phyloP scores from a whole-genome alignment of 345 rosid species.

The Triadica sebifera region DNA sequence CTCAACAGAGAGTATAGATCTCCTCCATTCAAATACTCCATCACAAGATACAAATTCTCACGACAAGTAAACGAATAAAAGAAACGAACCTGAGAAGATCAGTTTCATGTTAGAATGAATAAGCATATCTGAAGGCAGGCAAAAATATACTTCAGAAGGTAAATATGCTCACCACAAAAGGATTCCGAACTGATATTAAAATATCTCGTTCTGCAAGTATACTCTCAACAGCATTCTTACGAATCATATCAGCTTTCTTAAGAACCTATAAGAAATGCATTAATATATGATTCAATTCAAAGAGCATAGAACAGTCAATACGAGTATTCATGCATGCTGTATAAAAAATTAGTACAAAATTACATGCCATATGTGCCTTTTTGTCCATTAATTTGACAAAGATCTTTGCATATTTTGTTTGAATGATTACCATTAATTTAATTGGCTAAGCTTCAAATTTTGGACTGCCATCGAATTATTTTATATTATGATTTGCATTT shows the following conservation, averaged over 20 bases:
- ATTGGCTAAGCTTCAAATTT: background rate
- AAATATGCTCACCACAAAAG: constrained; percentile 90
- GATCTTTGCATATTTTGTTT: background rate
- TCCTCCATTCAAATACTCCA: constrained; percentile 99
- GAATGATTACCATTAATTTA: background rate
- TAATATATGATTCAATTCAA: constrained; percentile 5
- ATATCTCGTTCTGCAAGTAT: constrained; percentile 99
- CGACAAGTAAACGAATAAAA: constrained; percentile 99
- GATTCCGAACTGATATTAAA: constrained; percentile 96
- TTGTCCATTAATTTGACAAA: background rate
- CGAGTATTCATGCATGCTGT: no score
- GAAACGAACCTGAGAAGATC: constrained; percentile 82
- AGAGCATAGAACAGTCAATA: background rate
- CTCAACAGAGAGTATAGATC: constrained; percentile 95
- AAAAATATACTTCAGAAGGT: constrained; percentile 32
- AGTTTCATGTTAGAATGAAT: constrained; percentile 30
- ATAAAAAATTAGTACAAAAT: no score
- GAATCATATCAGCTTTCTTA: constrained; percentile 97
- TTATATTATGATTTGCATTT: background rate
- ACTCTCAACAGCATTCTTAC: constrained; percentile 99
- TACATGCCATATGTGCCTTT: background rate
- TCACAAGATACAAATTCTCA: constrained; percentile 97
- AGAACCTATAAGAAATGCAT: constrained; percentile 61
- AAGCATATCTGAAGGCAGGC: constrained; percentile 19
- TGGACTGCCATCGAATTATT: background rate